Evolutionary conservation across 257 asterid genomes (phyloP).

Genomic region (Solanum sitiens): DNA sequence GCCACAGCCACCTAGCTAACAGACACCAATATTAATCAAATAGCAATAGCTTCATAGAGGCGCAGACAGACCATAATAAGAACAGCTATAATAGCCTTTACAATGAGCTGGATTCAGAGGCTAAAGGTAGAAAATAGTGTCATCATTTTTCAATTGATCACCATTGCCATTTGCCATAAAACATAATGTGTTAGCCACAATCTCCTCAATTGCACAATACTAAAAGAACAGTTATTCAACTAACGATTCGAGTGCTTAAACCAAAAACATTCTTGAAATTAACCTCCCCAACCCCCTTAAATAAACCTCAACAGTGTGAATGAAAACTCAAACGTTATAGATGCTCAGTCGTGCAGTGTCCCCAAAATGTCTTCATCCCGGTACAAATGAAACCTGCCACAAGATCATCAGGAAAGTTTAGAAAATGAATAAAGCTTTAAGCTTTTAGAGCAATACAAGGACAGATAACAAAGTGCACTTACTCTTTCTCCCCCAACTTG

Average conservation of each 20-base stretch:
- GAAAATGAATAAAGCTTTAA: not conserved
- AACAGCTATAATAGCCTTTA: not conserved
- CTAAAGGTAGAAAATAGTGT: not conserved
- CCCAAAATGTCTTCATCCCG: conserved; percentile 71
- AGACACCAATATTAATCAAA: not conserved
- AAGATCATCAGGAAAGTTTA: not conserved
- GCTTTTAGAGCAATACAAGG: not conserved
- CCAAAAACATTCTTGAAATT: not conserved
- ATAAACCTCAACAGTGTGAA: not conserved
- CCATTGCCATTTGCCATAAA: not conserved
- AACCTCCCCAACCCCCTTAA: not conserved
- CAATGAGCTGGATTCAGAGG: not conserved
- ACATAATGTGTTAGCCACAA: not conserved
- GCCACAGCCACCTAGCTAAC: not conserved
- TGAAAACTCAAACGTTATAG: not conserved
- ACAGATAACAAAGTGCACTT: conserved; percentile 2
- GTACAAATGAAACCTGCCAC: conserved; percentile 45
- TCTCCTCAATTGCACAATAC: not conserved
- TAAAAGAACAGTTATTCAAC: not conserved
- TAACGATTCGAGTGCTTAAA: not conserved
- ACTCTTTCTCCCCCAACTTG: conserved; percentile 87
- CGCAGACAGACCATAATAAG: not conserved
- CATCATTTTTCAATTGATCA: not conserved
- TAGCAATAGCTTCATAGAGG: not conserved
- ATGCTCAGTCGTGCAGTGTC: conserved; percentile 31